Evolutionary conservation across 1,284 basidiomycete genomes (phyloP), one percentile per base, ranked within the genome.

Genomic region (Tetrapyrgos nigripes): DNA sequence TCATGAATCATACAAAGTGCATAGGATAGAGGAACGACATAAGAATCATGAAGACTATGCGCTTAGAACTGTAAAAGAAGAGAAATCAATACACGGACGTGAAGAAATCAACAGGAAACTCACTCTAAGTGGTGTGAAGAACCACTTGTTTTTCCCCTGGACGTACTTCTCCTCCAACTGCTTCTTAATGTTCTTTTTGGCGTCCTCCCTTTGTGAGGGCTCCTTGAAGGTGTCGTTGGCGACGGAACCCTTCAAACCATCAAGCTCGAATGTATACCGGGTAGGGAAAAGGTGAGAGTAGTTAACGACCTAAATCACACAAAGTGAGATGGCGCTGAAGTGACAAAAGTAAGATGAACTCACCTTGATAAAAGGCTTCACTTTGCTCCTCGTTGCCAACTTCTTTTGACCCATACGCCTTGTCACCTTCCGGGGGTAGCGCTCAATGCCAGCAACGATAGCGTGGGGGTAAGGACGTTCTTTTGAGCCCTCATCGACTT

Each of bases 301-400:
- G 88, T 98, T 98, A 78, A 97, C 79, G 63, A 87, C 82, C 93
- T 95, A 62, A 33, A 3, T 27, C 2, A 52, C 54, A 14, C 21
- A 11, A 26, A 51, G 31, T 44, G 17, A 14, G 9, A 48, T n/a
- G 3, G 21, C 21, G 19, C 5, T 35, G 21, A 14, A 46, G 23
- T 29, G 4, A 14, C 37, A 45, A 2, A 10, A 11, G 6, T n/a
- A 35, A 33, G 28, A 13, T 26, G 17, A 4, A 79, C 86, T 67
- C 66, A 96, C 95, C 88, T 97, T 97, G 85, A 98, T 95, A 80
- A 98, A 98, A 68, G 96, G 96, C 87, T 98, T 98, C 77, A 98
- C 90, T 81, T 95, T 96, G 81, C 87, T 94, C 82, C 96, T 85
- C 80, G 85, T 86, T 69, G 90, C 86, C 64, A 97, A 79, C 79